phyloP scores from a whole-genome alignment of 257 asterid genomes.

The Thymus mandschuricus region DNA sequence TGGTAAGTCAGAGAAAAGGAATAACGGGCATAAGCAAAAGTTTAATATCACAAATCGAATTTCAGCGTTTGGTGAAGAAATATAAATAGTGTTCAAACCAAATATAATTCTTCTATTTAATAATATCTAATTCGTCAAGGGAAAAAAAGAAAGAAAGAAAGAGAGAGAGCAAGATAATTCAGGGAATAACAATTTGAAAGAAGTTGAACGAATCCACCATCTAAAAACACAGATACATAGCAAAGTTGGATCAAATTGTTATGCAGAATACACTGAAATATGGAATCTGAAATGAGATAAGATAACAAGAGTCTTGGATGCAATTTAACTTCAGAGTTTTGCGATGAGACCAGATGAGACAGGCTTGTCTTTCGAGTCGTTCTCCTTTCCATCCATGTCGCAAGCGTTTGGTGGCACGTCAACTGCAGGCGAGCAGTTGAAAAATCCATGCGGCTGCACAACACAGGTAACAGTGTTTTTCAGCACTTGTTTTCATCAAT shows the following conservation, averaged over 20 bases:
- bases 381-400: constrained; percentile 69
- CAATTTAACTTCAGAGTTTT: constrained; percentile 49
- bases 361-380: constrained; percentile 68
- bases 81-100: too few species aligned
- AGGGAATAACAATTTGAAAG: neutral
- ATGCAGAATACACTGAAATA: neutral
- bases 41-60: too few species aligned
- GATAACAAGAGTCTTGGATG: constrained; percentile 5
- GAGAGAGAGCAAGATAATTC: neutral
- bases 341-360: constrained; percentile 57
- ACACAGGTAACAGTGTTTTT: neutral
- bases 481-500: neutral
- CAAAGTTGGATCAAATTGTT: neutral
- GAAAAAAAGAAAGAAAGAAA: neutral
- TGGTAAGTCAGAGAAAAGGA: too few species aligned
- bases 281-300: neutral
- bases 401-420: constrained; percentile 82
- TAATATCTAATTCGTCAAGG: too few species aligned
- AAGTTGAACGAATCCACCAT: neutral
- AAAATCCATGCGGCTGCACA: constrained; percentile 93
- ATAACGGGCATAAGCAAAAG: too few species aligned
- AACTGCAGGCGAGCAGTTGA: constrained; percentile 92
- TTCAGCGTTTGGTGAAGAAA: too few species aligned
- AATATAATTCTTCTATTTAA: too few species aligned
- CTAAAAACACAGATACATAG: neutral